Evolutionary conservation across 768 basidiomycete genomes (phyloP).

Genomic region (Galerina sulciceps): DNA sequence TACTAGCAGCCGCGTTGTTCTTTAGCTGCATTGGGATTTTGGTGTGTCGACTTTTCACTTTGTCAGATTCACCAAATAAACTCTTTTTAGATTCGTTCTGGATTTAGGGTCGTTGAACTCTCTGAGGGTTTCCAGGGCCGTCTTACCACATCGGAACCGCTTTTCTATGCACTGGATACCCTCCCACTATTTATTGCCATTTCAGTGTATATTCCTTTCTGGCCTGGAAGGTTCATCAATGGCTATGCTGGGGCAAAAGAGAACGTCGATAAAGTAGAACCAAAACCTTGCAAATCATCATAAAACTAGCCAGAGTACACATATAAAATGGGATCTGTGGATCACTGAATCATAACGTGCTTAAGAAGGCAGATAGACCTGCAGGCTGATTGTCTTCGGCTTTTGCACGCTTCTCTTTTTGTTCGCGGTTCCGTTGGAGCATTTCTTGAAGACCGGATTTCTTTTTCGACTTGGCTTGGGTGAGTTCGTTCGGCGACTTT

Average conservation of each 20-base stretch:
- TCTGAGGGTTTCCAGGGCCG: conserved; percentile 65
- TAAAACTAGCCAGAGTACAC: too few relatives aligned
- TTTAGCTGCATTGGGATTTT: conserved; percentile 68
- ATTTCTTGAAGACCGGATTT: conserved; percentile 64
- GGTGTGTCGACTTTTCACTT: conserved; percentile 38
- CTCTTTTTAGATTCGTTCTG: conserved; percentile 59
- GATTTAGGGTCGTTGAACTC: conserved; percentile 62
- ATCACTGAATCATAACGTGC: conserved; percentile 31
- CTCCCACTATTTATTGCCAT: conserved; percentile 69
- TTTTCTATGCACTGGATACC: conserved; percentile 70
- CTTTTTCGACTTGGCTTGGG: conserved; percentile 42
- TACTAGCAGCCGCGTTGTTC: conserved; percentile 51
- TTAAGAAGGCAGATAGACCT: conserved; percentile 61
- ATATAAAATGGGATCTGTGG: not conserved
- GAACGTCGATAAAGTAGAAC: not conserved
- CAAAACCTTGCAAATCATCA: not conserved
- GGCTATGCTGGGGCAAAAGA: conserved; percentile 18
- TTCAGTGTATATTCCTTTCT: conserved; percentile 58
- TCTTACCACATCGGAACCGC: conserved; percentile 59
- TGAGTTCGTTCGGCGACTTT: conserved; percentile 1
- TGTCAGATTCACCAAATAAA: not conserved
- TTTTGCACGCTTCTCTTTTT: conserved; percentile 41
- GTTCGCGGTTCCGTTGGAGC: conserved; percentile 62
- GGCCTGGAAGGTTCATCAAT: conserved; percentile 64
- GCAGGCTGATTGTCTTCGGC: conserved; percentile 30